Percentiles rank a stretch among this genome's conserved stretches.
These are phyloP conservation scores for Epichloe elymi DNA, from an alignment of 2,329 filamentous ascomycete genomes.

Conservation along the genomic window DNA sequence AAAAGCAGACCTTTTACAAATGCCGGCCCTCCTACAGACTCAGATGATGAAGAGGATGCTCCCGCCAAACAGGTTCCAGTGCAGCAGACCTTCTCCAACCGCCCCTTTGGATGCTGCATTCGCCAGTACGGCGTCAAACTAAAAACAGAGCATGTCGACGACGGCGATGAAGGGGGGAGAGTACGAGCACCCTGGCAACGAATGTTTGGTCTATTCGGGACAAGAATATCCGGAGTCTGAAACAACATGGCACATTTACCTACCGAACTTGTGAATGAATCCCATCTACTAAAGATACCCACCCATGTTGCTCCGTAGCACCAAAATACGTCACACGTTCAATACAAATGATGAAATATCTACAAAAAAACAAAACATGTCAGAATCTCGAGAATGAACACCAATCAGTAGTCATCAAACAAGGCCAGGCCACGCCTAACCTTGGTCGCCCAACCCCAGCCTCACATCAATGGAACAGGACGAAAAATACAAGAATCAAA, in stretches of 20 bases:
- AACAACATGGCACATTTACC: neutral
- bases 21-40: slow-evolving; percentile 4
- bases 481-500: too few relatives aligned
- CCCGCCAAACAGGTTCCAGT: neutral
- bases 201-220: slow-evolving; percentile 51
- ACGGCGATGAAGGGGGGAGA: slow-evolving; percentile 22
- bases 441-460: too few relatives aligned
- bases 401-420: too few relatives aligned
- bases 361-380: too few relatives aligned
- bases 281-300: neutral
- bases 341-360: too few relatives aligned
- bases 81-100: slow-evolving; percentile 28
- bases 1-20: neutral
- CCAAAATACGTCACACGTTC: too few relatives aligned
- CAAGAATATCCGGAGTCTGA: slow-evolving; percentile 31
- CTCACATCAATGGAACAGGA: too few relatives aligned
- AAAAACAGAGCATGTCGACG: slow-evolving; percentile 39
- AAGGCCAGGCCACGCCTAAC: too few relatives aligned
- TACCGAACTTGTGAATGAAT: neutral
- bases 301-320: neutral
- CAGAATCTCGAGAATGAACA: too few relatives aligned
- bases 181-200: slow-evolving; percentile 43
- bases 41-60: slow-evolving; percentile 6
- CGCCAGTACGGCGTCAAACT: slow-evolving; percentile 53
- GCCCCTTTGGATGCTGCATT: slow-evolving; percentile 57